Evolutionary conservation across 176 grass and related monocot genomes (phyloP).

Genomic region (Rhynchospora pubera): DNA sequence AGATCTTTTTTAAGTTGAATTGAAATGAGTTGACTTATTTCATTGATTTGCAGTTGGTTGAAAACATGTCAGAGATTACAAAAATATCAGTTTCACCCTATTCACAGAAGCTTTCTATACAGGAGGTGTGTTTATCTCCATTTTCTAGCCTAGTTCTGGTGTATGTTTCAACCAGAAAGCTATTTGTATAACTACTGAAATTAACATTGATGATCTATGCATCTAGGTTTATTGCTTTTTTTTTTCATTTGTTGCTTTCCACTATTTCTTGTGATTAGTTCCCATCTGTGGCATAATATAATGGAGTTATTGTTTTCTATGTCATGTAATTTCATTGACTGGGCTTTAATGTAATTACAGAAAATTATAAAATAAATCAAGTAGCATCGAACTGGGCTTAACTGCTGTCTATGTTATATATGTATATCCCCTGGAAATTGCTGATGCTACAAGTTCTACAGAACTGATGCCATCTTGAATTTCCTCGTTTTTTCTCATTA

Average conservation of each 20-base stretch:
- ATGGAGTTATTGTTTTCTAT: background rate
- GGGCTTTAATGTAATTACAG: background rate
- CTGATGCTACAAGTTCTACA: background rate
- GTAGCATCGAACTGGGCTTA: background rate
- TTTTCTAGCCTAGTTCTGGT: background rate
- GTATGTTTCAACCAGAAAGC: background rate
- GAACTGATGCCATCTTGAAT: background rate
- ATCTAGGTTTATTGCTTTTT: background rate
- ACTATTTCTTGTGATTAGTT: background rate
- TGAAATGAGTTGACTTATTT: background rate
- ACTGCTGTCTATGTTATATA: background rate
- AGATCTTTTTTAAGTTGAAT: background rate
- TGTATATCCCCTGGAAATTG: background rate
- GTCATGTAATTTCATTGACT: background rate
- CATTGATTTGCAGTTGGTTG: slow-evolving; percentile 36
- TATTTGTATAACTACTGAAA: too few species aligned
- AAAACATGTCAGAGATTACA: slow-evolving; percentile 33
- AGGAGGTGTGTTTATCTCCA: slow-evolving; percentile 49
- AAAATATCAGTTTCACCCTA: slow-evolving; percentile 47
- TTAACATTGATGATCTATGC: too few species aligned
- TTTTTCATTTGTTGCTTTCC: background rate
- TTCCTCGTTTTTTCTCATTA: background rate
- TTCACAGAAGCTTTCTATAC: slow-evolving; percentile 46
- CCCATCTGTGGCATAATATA: background rate
- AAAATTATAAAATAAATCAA: background rate